Evolutionary conservation across 2,329 filamentous ascomycete genomes (phyloP).

Genomic region (Phyllosticta ampelicida): DNA sequence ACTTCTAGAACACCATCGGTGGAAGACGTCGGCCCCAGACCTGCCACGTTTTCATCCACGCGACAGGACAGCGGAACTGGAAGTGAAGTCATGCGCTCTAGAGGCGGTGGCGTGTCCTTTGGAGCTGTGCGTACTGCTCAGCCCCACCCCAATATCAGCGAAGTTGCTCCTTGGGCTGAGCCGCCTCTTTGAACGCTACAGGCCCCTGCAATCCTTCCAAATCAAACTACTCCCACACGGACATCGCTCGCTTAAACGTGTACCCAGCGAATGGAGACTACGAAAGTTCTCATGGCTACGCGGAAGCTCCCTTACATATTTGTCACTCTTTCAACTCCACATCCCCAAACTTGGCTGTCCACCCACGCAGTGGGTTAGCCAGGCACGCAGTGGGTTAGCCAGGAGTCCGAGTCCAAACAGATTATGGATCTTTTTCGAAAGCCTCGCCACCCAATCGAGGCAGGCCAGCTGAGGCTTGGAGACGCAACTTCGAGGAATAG

Average conservation of each 20-base stretch:
- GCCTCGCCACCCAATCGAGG: not conserved
- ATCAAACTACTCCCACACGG: not conserved
- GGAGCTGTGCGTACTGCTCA: not conserved
- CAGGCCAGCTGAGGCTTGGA: not conserved
- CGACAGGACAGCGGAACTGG: constrained; percentile 8
- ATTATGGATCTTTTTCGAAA: not conserved
- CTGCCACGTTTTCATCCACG: not conserved
- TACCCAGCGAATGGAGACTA: not conserved
- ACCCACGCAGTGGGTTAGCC: not conserved
- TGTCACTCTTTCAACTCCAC: not conserved
- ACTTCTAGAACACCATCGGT: not conserved
- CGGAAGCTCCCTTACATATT: not conserved
- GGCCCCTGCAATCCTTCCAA: not conserved
- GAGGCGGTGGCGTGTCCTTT: not conserved
- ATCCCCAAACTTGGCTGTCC: not conserved
- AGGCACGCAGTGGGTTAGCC: not conserved
- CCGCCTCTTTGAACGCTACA: not conserved
- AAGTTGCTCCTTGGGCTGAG: not conserved
- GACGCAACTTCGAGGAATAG: not conserved
- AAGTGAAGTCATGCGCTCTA: not conserved
- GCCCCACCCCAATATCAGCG: not conserved
- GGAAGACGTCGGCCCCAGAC: not conserved
- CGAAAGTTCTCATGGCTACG: not conserved
- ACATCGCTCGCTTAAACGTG: not conserved
- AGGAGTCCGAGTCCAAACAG: not conserved